These are phyloP conservation scores for Prinsepia uniflora DNA, from an alignment of 306 rosid genomes.

Conservation along the genomic window DNA sequence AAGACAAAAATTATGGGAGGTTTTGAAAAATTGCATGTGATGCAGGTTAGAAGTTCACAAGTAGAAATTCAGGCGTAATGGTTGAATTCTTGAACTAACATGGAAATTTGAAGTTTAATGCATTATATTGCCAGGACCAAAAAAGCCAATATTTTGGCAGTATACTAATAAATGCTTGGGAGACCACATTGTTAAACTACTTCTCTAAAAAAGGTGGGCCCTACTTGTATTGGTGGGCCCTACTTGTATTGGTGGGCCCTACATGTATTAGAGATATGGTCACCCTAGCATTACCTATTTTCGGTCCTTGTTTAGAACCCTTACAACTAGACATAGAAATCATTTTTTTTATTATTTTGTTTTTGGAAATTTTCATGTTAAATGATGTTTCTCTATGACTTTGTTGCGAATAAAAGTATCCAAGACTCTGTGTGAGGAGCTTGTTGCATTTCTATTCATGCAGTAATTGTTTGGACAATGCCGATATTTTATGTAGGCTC, in stretches of 20 bases:
- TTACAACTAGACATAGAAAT: constrained; percentile 36
- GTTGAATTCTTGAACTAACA: not conserved
- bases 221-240: too few species aligned
- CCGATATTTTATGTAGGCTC: constrained; percentile 37
- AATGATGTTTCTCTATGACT: not conserved
- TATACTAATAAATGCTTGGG: not conserved
- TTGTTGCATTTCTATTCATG: not conserved
- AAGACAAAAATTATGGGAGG: not conserved
- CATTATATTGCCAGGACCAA: not conserved
- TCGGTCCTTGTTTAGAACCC: not conserved
- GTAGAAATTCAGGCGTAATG: not conserved
- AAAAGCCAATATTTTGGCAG: not conserved
- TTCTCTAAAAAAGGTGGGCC: too few species aligned
- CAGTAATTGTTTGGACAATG: not conserved
- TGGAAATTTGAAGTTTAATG: not conserved
- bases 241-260: too few species aligned
- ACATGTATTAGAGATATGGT: too few species aligned
- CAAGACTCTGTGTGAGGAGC: not conserved
- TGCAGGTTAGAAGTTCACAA: not conserved
- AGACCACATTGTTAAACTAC: too few species aligned
- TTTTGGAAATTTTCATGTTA: not conserved
- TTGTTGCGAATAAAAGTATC: not conserved
- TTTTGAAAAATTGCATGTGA: not conserved
- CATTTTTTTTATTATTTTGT: constrained; percentile 34
- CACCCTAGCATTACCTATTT: too few species aligned